These are phyloP conservation scores for Alternaria sp. DNA, from an alignment of 2,329 filamentous ascomycete species.

Conservation along the genomic window DNA sequence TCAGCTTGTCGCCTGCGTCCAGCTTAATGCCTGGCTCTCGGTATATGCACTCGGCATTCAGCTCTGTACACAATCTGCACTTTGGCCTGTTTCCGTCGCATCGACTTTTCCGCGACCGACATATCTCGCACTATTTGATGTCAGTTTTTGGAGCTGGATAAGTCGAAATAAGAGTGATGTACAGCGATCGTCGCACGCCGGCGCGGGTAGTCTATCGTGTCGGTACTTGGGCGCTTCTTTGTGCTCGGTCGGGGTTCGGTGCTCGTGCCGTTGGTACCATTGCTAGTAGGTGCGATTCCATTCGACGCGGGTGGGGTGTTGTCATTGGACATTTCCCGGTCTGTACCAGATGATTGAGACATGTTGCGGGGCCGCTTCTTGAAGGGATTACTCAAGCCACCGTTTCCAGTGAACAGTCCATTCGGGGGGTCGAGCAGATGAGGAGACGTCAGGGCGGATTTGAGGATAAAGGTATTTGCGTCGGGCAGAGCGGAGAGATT, in stretches of 20 bases:
- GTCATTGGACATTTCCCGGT: constrained; percentile 49
- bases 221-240: constrained; percentile 50
- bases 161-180: constrained; percentile 14
- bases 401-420: constrained; percentile 39
- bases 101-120: constrained; percentile 78
- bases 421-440: constrained; percentile 49
- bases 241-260: constrained; percentile 35
- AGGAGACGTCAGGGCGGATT: constrained; percentile 47
- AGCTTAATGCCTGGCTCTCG: constrained; percentile 86
- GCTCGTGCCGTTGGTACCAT: constrained; percentile 31
- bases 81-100: constrained; percentile 82
- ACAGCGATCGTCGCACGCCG: constrained; percentile 52
- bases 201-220: constrained; percentile 52
- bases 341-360: constrained; percentile 51
- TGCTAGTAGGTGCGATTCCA: constrained; percentile 39
- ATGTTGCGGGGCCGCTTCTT: constrained; percentile 51
- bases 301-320: constrained; percentile 37
- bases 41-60: constrained; percentile 84
- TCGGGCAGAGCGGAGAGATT: constrained; percentile 49
- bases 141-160: constrained; percentile 25
- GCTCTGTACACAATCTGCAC: constrained; percentile 81
- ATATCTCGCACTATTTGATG: constrained; percentile 74
- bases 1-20: constrained; percentile 85
- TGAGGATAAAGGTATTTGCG: constrained; percentile 46
- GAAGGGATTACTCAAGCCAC: constrained; percentile 39